These are phyloP conservation scores for Kluyveromyces lactis DNA, from an alignment of 805 yeast species.

Conservation along the genomic window DNA sequence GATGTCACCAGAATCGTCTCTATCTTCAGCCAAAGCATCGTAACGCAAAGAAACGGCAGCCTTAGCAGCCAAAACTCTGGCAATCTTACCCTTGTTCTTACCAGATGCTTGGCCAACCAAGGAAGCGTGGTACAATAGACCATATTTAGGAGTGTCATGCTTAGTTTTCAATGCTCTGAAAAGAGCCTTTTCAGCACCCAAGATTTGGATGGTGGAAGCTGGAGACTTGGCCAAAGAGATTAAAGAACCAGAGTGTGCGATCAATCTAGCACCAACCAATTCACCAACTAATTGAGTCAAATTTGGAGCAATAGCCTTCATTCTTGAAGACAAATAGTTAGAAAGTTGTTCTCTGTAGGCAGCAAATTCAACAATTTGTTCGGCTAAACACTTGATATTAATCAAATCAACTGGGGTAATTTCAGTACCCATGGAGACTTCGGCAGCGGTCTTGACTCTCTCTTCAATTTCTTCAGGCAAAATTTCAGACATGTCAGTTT, in stretches of 20 bases:
- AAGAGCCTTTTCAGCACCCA: slow-evolving; percentile 95
- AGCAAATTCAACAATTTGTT: slow-evolving; percentile 92
- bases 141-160: slow-evolving; percentile 96
- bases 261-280: slow-evolving; percentile 95
- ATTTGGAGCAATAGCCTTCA: slow-evolving; percentile 99
- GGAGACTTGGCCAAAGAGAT: slow-evolving; percentile 96
- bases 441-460: slow-evolving; percentile 92
- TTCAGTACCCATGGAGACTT: slow-evolving; percentile 99
- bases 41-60: slow-evolving; percentile 95
- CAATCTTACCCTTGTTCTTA: slow-evolving; percentile 97
- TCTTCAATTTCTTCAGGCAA: slow-evolving; percentile 91
- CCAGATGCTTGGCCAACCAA: slow-evolving; percentile 97
- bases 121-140: slow-evolving; percentile 93
- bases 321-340: slow-evolving; percentile 83
- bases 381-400: slow-evolving; percentile 86
- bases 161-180: slow-evolving; percentile 94
- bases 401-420: slow-evolving; percentile 84
- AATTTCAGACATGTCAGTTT: slow-evolving; percentile 81
- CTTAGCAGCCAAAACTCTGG: slow-evolving; percentile 97
- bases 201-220: slow-evolving; percentile 94
- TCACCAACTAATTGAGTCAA: slow-evolving; percentile 94
- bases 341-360: slow-evolving; percentile 95
- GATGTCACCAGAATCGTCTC: slow-evolving; percentile 90
- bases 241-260: slow-evolving; percentile 94
- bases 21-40: slow-evolving; percentile 94